Conservation (phyloP, 2,329 filamentous ascomycete species). For the Penicillium sp. region DNA sequence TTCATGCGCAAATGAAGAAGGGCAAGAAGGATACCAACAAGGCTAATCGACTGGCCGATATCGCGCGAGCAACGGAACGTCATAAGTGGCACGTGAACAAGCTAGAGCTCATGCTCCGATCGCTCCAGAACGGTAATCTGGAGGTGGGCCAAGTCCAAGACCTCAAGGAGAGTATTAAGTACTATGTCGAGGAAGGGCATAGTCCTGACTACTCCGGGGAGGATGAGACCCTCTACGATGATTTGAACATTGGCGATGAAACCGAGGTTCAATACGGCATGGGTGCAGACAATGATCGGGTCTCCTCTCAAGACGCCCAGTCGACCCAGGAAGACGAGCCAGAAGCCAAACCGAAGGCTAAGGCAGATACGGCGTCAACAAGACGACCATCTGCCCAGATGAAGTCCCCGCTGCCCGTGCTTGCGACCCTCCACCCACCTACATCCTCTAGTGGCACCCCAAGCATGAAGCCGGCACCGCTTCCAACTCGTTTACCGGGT, state of each 20-base stretch:
- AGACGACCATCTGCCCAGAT: conserved; percentile 80
- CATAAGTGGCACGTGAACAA: conserved; percentile 97
- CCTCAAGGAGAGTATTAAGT: conserved; percentile 85
- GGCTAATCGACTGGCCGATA: conserved; percentile 78
- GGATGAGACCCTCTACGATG: conserved; percentile 92
- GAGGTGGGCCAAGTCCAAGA: conserved; percentile 82
- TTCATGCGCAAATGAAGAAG: conserved; percentile 90
- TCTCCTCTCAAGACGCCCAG: conserved; percentile 91
- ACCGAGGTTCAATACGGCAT: conserved; percentile 76
- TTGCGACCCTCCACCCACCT: conserved; percentile 76
- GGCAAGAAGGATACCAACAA: conserved; percentile 81
- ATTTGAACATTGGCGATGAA: conserved; percentile 85
- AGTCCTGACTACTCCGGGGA: conserved; percentile 80
- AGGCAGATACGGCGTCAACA: conserved; percentile 53
- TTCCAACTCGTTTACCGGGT: conserved; percentile 76
- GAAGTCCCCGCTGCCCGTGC: conserved; percentile 87
- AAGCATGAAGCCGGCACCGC: conserved; percentile 85
- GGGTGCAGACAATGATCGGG: conserved; percentile 70
- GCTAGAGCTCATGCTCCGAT: conserved; percentile 81
- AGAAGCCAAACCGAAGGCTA: conserved; percentile 57
- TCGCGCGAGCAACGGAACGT: conserved; percentile 76
- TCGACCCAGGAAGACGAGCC: conserved; percentile 78
- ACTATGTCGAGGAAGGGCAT: conserved; percentile 87
- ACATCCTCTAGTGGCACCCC: conserved; percentile 45
- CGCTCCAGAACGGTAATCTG: conserved; percentile 85